Conservation (phyloP, 129 eudicot species). For the Smallanthus sonchifolius region DNA sequence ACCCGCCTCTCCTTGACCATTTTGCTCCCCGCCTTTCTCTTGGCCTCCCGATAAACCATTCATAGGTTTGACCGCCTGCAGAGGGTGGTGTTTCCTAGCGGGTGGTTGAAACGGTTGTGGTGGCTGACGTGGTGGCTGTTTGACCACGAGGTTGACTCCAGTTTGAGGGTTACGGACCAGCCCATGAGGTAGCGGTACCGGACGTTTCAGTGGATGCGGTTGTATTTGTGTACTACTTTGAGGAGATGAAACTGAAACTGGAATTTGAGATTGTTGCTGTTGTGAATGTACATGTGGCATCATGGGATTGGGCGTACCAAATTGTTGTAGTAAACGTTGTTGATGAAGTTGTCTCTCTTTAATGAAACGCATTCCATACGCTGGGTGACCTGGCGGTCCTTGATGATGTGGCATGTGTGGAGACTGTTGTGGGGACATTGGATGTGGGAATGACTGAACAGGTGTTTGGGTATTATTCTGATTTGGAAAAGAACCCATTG, state of each 20-base stretch:
- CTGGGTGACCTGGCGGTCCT: slow-evolving; percentile 53
- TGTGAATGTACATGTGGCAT: slow-evolving; percentile 54
- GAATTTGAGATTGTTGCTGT: slow-evolving; percentile 37
- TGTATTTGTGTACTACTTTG: slow-evolving; percentile 56
- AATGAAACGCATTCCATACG: slow-evolving; percentile 60
- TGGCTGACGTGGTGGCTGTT: slow-evolving; percentile 38
- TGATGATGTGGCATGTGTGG: slow-evolving; percentile 62
- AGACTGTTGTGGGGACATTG: slow-evolving; percentile 62
- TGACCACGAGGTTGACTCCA: slow-evolving; percentile 47
- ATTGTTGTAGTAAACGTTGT: slow-evolving; percentile 59
- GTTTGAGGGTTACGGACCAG: slow-evolving; percentile 46
- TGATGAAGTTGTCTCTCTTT: slow-evolving; percentile 73
- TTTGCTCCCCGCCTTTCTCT: slow-evolving; percentile 50
- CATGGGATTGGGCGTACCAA: slow-evolving; percentile 49
- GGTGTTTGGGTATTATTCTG: slow-evolving; percentile 48
- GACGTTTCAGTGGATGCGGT: slow-evolving; percentile 56
- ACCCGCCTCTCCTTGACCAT: slow-evolving; percentile 18
- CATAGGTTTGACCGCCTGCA: slow-evolving; percentile 45
- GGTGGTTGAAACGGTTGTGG: slow-evolving; percentile 53
- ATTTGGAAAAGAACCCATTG: slow-evolving; percentile 44
- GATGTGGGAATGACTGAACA: slow-evolving; percentile 54
- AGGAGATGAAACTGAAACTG: slow-evolving; percentile 56
- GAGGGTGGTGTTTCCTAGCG: slow-evolving; percentile 65
- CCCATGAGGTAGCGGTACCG: slow-evolving; percentile 44
- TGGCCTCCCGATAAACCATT: slow-evolving; percentile 58